Percentiles rank a stretch among this genome's conserved stretches.
Conservation (phyloP, 1,139 yeast species). For the Sugiyamaella novakii region DNA sequence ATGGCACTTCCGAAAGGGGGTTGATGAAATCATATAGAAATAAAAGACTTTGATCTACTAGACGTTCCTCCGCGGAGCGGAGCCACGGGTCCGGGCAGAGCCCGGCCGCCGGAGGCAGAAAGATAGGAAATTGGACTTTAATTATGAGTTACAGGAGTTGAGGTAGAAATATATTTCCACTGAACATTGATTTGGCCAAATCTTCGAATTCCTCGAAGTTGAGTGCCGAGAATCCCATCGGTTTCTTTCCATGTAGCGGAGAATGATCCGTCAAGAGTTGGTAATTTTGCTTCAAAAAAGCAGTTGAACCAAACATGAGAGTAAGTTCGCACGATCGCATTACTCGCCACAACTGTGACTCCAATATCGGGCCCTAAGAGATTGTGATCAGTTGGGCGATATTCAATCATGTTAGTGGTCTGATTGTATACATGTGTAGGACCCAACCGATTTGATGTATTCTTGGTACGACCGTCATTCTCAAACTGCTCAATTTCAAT, state of each 20-base stretch:
- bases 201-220: conserved; percentile 53
- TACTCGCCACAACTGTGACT: background rate
- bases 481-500: conserved; percentile 11
- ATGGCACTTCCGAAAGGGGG: conserved; percentile 65
- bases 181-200: conserved; percentile 53
- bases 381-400: background rate
- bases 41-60: background rate
- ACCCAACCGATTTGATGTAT: conserved; percentile 11
- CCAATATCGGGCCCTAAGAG: conserved; percentile 8
- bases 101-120: background rate
- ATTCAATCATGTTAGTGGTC: background rate
- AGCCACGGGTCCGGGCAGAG: background rate
- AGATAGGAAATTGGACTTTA: too few species aligned
- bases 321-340: conserved; percentile 27
- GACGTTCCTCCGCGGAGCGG: background rate
- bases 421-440: background rate
- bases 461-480: conserved; percentile 3
- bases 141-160: too few species aligned
- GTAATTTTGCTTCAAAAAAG: conserved; percentile 37
- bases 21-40: conserved; percentile 34
- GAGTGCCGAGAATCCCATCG: conserved; percentile 72
- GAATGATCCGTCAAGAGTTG: conserved; percentile 29
- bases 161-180: too few species aligned
- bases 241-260: conserved; percentile 55
- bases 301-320: conserved; percentile 43